phyloP scores from a whole-genome alignment of 2,329 filamentous ascomycete species.

The Sporothrix variecibatus region DNA sequence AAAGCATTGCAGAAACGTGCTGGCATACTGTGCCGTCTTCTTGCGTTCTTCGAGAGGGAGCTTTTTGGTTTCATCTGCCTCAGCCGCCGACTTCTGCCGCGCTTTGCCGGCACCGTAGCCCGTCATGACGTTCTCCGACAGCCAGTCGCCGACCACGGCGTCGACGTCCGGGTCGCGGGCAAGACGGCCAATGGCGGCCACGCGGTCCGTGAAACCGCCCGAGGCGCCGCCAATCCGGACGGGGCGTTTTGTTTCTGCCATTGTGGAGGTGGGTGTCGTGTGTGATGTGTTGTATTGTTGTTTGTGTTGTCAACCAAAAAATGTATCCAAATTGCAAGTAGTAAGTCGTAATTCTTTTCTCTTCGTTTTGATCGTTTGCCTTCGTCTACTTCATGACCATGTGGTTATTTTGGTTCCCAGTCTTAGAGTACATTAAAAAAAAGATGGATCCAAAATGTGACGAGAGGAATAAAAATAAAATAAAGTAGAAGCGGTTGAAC shows the following conservation, averaged over 20 bases:
- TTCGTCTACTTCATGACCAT: neutral
- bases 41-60: constrained; percentile 31
- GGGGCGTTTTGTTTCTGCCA: constrained; percentile 28
- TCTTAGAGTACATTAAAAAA: neutral
- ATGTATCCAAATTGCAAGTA: neutral
- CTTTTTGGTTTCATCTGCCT: constrained; percentile 27
- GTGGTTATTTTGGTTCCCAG: neutral
- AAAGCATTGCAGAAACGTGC: constrained; percentile 39
- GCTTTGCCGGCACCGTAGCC: constrained; percentile 27
- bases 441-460: neutral
- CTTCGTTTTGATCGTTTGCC: neutral
- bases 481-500: neutral
- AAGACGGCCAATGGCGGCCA: constrained; percentile 36
- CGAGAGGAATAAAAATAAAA: neutral
- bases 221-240: constrained; percentile 38
- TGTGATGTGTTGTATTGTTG: neutral
- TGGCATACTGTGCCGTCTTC: constrained; percentile 34
- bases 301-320: neutral
- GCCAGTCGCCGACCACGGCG: constrained; percentile 32
- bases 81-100: constrained; percentile 20
- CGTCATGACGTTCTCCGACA: constrained; percentile 30
- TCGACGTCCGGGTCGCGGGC: constrained; percentile 32
- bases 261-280: neutral
- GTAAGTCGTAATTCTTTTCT: neutral
- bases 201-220: constrained; percentile 38